A percentile compares a stretch with the other conserved stretches of the same genome.
Evolutionary conservation across 2,329 filamentous ascomycete species (phyloP).

Genomic region (Alternaria sp.): DNA sequence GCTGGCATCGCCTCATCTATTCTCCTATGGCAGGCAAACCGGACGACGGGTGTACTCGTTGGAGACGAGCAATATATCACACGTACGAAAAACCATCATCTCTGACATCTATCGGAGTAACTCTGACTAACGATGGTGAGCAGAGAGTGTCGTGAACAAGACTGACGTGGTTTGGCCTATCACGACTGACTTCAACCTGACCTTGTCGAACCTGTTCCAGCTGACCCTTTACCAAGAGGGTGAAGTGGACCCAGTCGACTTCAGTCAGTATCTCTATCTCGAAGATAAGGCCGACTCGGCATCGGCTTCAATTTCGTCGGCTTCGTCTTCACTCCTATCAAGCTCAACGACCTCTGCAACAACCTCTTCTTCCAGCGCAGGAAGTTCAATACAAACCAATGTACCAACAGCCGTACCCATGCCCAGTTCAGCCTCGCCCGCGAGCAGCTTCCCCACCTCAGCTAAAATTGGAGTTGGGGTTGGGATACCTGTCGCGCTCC

Average conservation of each 20-base stretch:
- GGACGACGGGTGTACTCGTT: background rate
- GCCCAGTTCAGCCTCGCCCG: background rate
- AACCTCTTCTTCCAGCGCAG: background rate
- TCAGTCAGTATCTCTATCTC: background rate
- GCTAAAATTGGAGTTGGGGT: conserved; percentile 7
- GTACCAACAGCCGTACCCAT: background rate
- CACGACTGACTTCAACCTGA: background rate
- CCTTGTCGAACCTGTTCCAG: background rate
- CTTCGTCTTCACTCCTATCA: background rate
- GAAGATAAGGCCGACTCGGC: background rate
- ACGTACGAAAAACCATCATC: background rate
- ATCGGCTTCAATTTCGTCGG: background rate
- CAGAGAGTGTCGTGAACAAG: background rate
- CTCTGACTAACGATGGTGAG: background rate
- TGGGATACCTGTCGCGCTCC: conserved; percentile 3
- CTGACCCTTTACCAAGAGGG: background rate
- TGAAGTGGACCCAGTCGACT: background rate
- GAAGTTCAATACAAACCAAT: background rate
- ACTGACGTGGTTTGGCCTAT: background rate
- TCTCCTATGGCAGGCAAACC: background rate
- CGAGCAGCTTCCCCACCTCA: conserved; percentile 2
- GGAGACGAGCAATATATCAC: background rate
- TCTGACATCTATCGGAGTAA: background rate
- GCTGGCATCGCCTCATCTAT: background rate
- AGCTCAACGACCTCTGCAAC: background rate